phyloP scores from a whole-genome alignment of 2,329 filamentous ascomycete genomes.

The Fusarium redolens region DNA sequence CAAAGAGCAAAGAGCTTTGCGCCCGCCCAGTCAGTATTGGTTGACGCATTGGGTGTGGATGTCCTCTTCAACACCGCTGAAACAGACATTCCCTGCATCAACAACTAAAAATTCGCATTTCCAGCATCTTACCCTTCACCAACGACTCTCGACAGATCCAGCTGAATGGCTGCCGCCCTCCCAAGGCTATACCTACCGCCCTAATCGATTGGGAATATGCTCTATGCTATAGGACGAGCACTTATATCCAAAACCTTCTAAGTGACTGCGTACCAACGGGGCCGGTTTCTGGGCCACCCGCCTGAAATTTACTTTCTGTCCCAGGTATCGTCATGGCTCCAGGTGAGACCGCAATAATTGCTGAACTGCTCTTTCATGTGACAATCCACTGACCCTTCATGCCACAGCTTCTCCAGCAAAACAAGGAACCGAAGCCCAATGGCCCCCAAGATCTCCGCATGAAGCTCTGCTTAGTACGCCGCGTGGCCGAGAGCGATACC shows the following conservation, averaged over 20 bases:
- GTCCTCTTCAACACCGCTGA: constrained; percentile 14
- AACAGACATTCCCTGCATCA: constrained; percentile 35
- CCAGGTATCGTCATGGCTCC: constrained; percentile 44
- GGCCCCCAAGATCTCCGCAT: constrained; percentile 75
- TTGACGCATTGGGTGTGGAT: constrained; percentile 7
- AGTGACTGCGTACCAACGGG: constrained; percentile 31
- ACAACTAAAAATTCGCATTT: constrained; percentile 23
- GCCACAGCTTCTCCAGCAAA: constrained; percentile 50
- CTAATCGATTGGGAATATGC: constrained; percentile 35
- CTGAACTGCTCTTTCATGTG: neutral
- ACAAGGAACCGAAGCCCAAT: constrained; percentile 63
- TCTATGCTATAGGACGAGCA: constrained; percentile 29
- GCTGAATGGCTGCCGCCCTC: constrained; percentile 38
- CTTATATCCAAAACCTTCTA: constrained; percentile 17
- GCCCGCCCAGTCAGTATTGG: constrained; percentile 1
- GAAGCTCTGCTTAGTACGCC: constrained; percentile 76
- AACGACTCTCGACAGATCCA: neutral
- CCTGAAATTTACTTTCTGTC: constrained; percentile 11
- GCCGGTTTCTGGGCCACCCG: constrained; percentile 26
- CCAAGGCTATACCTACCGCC: constrained; percentile 29
- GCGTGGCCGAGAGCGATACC: constrained; percentile 79
- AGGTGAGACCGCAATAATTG: constrained; percentile 34
- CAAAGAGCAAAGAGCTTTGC: constrained; percentile 3
- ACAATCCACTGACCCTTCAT: constrained; percentile 20
- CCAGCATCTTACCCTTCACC: constrained; percentile 22